Conservation (phyloP, 2,329 filamentous ascomycete genomes). For the Monosporascus ibericus region DNA sequence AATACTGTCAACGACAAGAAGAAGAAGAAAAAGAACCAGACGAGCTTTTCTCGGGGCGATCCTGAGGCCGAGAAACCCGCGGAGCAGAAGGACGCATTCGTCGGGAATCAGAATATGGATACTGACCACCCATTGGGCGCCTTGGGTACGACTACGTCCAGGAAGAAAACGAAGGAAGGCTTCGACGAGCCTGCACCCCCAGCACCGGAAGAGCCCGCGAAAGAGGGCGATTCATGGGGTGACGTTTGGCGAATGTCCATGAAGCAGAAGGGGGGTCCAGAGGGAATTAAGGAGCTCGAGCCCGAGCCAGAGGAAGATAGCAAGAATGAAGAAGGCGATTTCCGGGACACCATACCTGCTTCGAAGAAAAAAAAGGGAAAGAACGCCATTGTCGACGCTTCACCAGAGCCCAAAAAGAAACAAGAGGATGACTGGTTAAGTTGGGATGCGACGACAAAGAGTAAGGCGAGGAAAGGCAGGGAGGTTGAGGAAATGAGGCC, state of each 20-base stretch:
- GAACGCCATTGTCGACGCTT: slow-evolving; percentile 4
- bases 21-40: slow-evolving; percentile 36
- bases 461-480: slow-evolving; percentile 24
- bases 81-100: slow-evolving; percentile 23
- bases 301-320: slow-evolving; percentile 8
- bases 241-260: slow-evolving; percentile 17
- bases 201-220: slow-evolving; percentile 1
- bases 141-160: slow-evolving; percentile 35
- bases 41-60: slow-evolving; percentile 27
- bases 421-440: slow-evolving; percentile 11
- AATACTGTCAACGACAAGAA: slow-evolving; percentile 11
- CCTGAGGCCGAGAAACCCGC: slow-evolving; percentile 21
- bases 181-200: slow-evolving; percentile 7
- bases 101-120: slow-evolving; percentile 16
- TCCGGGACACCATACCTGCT: slow-evolving; percentile 3
- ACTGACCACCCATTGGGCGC: slow-evolving; percentile 23
- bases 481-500: slow-evolving; percentile 18
- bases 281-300: slow-evolving; percentile 11
- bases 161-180: slow-evolving; percentile 32
- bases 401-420: neutral
- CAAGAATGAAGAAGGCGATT: slow-evolving; percentile 8
- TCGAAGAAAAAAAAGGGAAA: slow-evolving; percentile 13
- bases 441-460: slow-evolving; percentile 24
- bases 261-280: slow-evolving; percentile 21
- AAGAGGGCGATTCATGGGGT: slow-evolving; percentile 9